These are phyloP conservation scores for Styphnolobium japonicum DNA, from an alignment of 306 rosid species.

Conservation along the genomic window DNA sequence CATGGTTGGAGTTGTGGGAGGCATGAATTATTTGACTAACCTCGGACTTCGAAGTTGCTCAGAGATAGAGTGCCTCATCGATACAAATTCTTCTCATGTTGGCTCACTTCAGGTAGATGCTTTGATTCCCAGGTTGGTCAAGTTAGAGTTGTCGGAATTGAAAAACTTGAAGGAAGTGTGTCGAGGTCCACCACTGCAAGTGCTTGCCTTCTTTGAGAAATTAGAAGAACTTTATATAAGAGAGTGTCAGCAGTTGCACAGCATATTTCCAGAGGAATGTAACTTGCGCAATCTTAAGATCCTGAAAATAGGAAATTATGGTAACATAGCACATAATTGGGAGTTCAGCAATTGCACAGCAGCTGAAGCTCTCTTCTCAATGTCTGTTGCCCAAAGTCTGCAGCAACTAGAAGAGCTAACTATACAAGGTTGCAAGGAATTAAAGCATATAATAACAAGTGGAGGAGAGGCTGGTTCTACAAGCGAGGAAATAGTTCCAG, in stretches of 20 bases:
- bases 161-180: neutral
- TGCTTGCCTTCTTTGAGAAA: neutral
- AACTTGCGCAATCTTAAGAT: conserved; percentile 11
- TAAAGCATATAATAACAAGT: neutral
- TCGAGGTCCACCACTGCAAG: neutral
- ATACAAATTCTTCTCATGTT: neutral
- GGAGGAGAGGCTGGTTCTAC: neutral
- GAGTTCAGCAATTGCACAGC: neutral
- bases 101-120: neutral
- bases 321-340: neutral
- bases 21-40: neutral
- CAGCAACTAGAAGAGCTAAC: neutral
- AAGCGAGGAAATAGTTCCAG: neutral
- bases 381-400: neutral
- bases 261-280: conserved; percentile 10
- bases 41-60: neutral
- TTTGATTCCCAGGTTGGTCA: neutral
- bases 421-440: neutral
- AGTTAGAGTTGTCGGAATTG: neutral
- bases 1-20: neutral
- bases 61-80: neutral
- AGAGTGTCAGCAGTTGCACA: neutral
- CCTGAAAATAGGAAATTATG: neutral
- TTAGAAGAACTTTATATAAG: neutral
- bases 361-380: neutral